Evolutionary conservation across 352 stramenopile species (phyloP).

Genomic region (Pseudoperonospora humuli): DNA sequence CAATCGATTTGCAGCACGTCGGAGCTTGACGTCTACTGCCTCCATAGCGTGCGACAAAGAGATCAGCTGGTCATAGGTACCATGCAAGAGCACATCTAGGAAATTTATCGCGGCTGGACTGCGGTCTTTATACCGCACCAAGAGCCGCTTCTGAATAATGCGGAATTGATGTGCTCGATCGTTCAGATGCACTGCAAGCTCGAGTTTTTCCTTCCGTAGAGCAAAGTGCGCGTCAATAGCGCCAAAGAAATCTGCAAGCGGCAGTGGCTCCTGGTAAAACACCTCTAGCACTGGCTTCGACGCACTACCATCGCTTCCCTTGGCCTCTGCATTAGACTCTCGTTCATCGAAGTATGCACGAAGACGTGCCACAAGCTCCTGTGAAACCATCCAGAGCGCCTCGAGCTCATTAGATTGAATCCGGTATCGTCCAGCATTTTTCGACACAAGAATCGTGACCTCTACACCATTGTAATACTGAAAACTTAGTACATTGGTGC

Average conservation of each 20-base stretch:
- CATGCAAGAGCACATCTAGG: conserved; percentile 79
- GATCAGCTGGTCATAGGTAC: conserved; percentile 81
- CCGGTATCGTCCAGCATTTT: conserved; percentile 81
- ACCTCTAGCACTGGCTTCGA: conserved; percentile 32
- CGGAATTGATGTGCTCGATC: conserved; percentile 83
- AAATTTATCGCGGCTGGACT: too few relatives aligned
- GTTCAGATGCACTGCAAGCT: conserved; percentile 64
- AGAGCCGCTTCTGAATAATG: conserved; percentile 85
- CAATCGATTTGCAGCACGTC: conserved; percentile 48
- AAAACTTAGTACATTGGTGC: conserved; percentile 80
- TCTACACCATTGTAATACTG: conserved; percentile 85
- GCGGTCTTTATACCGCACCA: conserved; percentile 88
- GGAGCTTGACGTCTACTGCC: conserved; percentile 43
- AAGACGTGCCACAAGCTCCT: too few relatives aligned
- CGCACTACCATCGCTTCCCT: conserved; percentile 7
- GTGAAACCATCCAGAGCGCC: conserved; percentile 68
- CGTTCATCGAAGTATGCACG: conserved; percentile 36
- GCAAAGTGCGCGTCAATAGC: conserved; percentile 83
- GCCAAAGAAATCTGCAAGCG: conserved; percentile 80
- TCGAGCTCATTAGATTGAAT: conserved; percentile 85
- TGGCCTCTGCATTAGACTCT: conserved; percentile 15
- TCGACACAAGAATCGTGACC: conserved; percentile 85
- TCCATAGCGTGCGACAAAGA: conserved; percentile 67
- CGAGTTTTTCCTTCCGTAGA: conserved; percentile 57
- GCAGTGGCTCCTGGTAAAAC: conserved; percentile 79